phyloP scores from a whole-genome alignment of 1,284 basidiomycete species.

The Porphyrellus sp. region DNA sequence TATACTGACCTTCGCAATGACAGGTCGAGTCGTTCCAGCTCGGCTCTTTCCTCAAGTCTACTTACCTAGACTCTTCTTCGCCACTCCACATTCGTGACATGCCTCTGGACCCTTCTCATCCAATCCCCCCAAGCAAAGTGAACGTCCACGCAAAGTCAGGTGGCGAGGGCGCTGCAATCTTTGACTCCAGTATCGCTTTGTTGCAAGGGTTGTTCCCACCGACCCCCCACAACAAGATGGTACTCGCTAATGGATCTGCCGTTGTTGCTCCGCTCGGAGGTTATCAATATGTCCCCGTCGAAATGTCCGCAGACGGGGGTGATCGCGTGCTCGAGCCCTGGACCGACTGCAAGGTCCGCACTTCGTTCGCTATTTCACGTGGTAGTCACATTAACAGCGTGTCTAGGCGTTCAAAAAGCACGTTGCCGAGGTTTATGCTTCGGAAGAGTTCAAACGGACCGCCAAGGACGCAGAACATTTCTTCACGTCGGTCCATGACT shows the following conservation, averaged over 20 bases:
- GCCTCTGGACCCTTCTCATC: conserved; percentile 30
- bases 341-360: conserved; percentile 74
- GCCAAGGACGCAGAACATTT: conserved; percentile 57
- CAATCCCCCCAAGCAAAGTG: conserved; percentile 56
- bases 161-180: conserved; percentile 79
- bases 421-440: conserved; percentile 54
- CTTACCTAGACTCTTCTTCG: conserved; percentile 67
- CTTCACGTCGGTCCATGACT: conserved; percentile 59
- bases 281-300: conserved; percentile 81
- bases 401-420: conserved; percentile 63
- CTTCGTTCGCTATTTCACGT: conserved; percentile 15
- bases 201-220: conserved; percentile 80
- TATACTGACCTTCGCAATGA: conserved; percentile 6
- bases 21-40: conserved; percentile 72
- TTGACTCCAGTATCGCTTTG: conserved; percentile 74
- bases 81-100: conserved; percentile 68
- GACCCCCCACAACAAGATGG: conserved; percentile 60
- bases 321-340: conserved; percentile 81
- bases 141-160: conserved; percentile 78
- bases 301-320: conserved; percentile 76
- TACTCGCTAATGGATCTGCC: conserved; percentile 75
- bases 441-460: conserved; percentile 60
- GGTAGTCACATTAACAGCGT: conserved; percentile 6
- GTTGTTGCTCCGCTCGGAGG: conserved; percentile 74
- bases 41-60: conserved; percentile 61